Evolutionary conservation across 139 green algal species (phyloP), one percentile per base, ranked within the genome.

Genomic region (Mychonastes homosphaera): DNA sequence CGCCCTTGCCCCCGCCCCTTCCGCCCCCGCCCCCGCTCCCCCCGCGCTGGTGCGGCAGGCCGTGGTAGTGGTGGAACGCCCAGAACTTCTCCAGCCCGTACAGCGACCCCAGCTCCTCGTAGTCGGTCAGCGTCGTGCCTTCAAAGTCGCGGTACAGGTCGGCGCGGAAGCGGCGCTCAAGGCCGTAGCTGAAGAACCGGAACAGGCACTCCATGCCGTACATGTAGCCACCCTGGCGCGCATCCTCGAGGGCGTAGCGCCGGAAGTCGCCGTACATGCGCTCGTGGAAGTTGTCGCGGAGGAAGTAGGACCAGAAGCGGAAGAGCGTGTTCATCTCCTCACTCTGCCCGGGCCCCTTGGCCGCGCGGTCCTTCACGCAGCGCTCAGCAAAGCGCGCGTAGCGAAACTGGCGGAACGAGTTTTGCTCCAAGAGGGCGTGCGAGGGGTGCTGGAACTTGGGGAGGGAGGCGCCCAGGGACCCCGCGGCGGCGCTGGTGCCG

Each of bases 281-380:
- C 43, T 82, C 59, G 66, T 95, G 94, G 81, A 92, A 97, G 63
- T 83, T 78, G 56, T 90, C 86, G 29, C 92, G 76, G 68, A 98
- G 76, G 71, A 97, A 98, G 78, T 95, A 98, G 72, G 73, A 90
- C 91, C 91, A 98, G 71, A 98, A 98, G 48, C 90, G 78, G 79
- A 95, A 97, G 44, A 98, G 73, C 32, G 84, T 94, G 81, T 97
- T 96, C 90, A 98, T 98, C 75, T 98, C 87, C 64, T 98, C 90
- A 38, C 64, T 84, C 41, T 78, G 56, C 3, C 87, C 86, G 35
- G 74, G 66, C 32, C 81, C 84, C 56, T 77, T 74, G 33, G 67
- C 64, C 15, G 71, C 62, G 19, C 91, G 82, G 68, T 98, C 91
- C 49, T 84, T 75, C 7, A 97, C 63, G 71, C 89, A 97, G 30